These are phyloP conservation scores for Paraurostyla sp. DNA, from an alignment of 73 alveolate species.

Conservation along the genomic window DNA sequence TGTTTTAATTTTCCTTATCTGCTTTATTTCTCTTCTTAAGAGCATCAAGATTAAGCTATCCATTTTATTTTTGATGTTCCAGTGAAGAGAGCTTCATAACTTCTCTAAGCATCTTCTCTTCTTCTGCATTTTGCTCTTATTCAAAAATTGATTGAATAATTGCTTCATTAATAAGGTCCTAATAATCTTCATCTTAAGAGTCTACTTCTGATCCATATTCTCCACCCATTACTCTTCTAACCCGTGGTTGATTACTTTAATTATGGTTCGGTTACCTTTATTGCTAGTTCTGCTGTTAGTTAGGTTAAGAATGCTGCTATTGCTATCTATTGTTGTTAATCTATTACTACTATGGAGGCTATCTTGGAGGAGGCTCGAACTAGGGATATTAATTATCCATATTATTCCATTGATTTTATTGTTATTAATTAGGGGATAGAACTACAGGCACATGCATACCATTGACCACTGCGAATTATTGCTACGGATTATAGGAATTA, in stretches of 20 bases:
- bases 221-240: conserved; percentile 28
- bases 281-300: neutral
- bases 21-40: neutral
- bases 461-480: neutral
- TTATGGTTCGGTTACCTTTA: neutral
- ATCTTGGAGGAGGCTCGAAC: neutral
- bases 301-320: neutral
- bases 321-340: neutral
- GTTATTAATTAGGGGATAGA: neutral
- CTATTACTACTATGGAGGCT: neutral
- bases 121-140: conserved; percentile 40
- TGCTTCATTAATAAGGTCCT: conserved; percentile 32
- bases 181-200: conserved; percentile 13
- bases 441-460: conserved; percentile 10
- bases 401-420: no score
- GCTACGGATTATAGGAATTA: no score
- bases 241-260: no score
- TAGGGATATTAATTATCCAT: neutral
- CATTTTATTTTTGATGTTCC: conserved; percentile 31
- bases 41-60: conserved; percentile 7
- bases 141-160: conserved; percentile 28
- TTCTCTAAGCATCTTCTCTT: conserved; percentile 52
- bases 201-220: conserved; percentile 23
- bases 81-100: conserved; percentile 48
- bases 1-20: neutral